Conservation (phyloP, 2,329 filamentous ascomycete genomes). For the Amylocarpus encephaloides region DNA sequence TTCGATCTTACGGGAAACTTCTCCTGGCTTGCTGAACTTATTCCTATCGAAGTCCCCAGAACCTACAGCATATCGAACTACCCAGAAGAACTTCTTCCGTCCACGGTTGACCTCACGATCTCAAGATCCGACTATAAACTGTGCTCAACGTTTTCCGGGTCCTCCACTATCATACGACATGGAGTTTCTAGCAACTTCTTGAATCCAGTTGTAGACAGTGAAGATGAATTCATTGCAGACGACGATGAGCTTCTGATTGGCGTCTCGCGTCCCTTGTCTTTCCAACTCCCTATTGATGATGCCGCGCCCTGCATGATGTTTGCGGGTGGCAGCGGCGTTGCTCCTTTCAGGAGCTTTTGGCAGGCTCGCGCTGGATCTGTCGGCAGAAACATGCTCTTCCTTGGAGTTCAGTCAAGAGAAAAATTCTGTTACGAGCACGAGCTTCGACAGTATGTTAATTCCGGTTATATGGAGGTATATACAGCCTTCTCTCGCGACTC, state of each 20-base stretch:
- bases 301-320: slow-evolving; percentile 47
- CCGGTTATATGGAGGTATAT: slow-evolving; percentile 46
- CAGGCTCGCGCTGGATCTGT: slow-evolving; percentile 40
- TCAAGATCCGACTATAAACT: slow-evolving; percentile 46
- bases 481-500: slow-evolving; percentile 47
- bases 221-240: slow-evolving; percentile 35
- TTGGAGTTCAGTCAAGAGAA: slow-evolving; percentile 46
- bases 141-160: slow-evolving; percentile 27
- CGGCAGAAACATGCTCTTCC: slow-evolving; percentile 43
- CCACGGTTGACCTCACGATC: slow-evolving; percentile 45
- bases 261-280: slow-evolving; percentile 44
- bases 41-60: slow-evolving; percentile 44
- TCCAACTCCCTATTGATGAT: slow-evolving; percentile 45
- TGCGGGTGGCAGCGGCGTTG: slow-evolving; percentile 48
- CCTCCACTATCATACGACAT: slow-evolving; percentile 27
- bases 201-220: slow-evolving; percentile 40
- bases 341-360: slow-evolving; percentile 49
- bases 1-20: slow-evolving; percentile 40
- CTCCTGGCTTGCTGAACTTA: slow-evolving; percentile 39
- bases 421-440: slow-evolving; percentile 47
- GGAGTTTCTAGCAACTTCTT: slow-evolving; percentile 49
- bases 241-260: slow-evolving; percentile 46
- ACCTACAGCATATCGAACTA: slow-evolving; percentile 49
- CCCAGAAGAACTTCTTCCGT: slow-evolving; percentile 44
- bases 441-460: slow-evolving; percentile 39